These are phyloP conservation scores for Acacia confusa DNA, from an alignment of 306 rosid species.

Conservation along the genomic window DNA sequence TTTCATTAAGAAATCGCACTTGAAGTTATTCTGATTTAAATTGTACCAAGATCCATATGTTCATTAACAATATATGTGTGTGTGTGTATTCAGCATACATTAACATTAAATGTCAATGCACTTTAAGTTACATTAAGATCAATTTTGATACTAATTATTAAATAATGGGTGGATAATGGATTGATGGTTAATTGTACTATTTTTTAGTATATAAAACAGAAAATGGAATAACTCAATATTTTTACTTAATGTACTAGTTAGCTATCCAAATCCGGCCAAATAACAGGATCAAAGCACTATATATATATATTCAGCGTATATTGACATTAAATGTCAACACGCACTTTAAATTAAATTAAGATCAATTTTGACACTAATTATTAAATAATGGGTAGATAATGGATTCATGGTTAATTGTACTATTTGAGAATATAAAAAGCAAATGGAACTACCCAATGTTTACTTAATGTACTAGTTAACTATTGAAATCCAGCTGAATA, in stretches of 20 bases:
- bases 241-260: too few relatives aligned
- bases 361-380: not conserved
- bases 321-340: not conserved
- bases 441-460: not conserved
- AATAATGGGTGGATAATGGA: too few relatives aligned
- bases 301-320: not conserved
- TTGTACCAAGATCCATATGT: not conserved
- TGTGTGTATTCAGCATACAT: too few relatives aligned
- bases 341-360: not conserved
- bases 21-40: not conserved
- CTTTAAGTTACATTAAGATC: too few relatives aligned
- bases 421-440: not conserved
- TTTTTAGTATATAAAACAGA: too few relatives aligned
- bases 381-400: not conserved
- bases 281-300: too few relatives aligned
- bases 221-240: too few relatives aligned
- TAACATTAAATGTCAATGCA: too few relatives aligned
- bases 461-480: not conserved
- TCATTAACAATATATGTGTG: not conserved
- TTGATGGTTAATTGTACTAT: too few relatives aligned
- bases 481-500: constrained; percentile 14
- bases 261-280: too few relatives aligned
- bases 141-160: too few relatives aligned
- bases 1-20: not conserved
- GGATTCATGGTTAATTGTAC: not conserved